Percentiles rank a stretch among this genome's conserved stretches.
Conservation (phyloP, 148 eudicot genomes). For the Chenopodium suecicum region DNA sequence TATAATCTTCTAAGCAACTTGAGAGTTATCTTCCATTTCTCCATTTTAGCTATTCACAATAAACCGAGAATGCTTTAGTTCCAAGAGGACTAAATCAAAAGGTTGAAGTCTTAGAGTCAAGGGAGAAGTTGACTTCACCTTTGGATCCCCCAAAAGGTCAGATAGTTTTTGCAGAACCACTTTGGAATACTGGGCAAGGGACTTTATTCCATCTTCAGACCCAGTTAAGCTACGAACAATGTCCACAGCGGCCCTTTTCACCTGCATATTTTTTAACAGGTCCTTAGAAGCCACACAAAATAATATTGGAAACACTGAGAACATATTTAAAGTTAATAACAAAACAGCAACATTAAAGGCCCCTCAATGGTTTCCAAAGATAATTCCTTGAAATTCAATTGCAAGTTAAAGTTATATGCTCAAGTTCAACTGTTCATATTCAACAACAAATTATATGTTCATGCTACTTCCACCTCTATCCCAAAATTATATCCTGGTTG, state of each 20-base stretch:
- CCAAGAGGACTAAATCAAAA: neutral
- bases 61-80: neutral
- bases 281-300: neutral
- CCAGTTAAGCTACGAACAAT: constrained; percentile 93
- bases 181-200: constrained; percentile 59
- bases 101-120: neutral
- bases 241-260: constrained; percentile 82
- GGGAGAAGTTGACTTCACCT: constrained; percentile 42
- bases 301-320: neutral
- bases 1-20: neutral
- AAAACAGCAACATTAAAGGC: neutral
- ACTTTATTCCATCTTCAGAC: constrained; percentile 73
- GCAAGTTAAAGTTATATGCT: neutral
- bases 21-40: neutral
- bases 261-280: constrained; percentile 33
- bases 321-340: neutral
- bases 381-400: neutral
- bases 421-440: neutral
- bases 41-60: neutral
- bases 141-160: constrained; percentile 62
- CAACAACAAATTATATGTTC: neutral
- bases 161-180: constrained; percentile 50
- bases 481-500: neutral
- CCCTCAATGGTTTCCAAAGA: neutral
- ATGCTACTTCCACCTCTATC: neutral